Percentiles rank a stretch among this genome's conserved stretches.
These are phyloP conservation scores for Marchantia polymorpha DNA, from an alignment of 225 moss, liverwort and hornwort genomes.

Conservation along the genomic window DNA sequence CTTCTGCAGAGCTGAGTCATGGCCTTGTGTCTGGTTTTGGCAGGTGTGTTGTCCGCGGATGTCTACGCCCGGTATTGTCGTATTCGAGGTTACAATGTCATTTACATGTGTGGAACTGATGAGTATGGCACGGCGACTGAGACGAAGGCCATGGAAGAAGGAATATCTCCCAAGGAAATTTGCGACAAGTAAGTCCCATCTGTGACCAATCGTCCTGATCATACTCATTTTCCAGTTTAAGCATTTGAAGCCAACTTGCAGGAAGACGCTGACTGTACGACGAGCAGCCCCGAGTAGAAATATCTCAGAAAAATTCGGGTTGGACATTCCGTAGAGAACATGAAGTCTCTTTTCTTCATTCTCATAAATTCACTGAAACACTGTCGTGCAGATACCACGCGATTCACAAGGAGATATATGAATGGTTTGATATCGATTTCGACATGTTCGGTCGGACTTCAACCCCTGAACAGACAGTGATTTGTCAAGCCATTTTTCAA, in stretches of 20 bases:
- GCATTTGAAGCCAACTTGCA: background rate
- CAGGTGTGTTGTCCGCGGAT: conserved; percentile 93
- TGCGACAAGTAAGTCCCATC: conserved; percentile 70
- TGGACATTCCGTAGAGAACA: background rate
- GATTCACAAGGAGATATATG: conserved; percentile 89
- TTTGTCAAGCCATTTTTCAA: conserved; percentile 73
- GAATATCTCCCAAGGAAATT: conserved; percentile 62
- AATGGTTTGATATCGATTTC: conserved; percentile 97
- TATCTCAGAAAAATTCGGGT: background rate
- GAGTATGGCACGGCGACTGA: conserved; percentile 98
- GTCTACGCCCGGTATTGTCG: conserved; percentile 90
- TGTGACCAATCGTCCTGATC: background rate
- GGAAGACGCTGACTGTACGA: background rate
- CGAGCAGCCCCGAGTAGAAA: background rate
- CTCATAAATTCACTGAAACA: background rate
- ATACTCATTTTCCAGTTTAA: no score
- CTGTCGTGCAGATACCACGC: conserved; percentile 57
- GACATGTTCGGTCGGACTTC: conserved; percentile 92
- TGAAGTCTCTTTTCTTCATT: background rate
- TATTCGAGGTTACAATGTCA: conserved; percentile 74
- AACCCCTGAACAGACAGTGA: conserved; percentile 61
- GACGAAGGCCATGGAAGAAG: conserved; percentile 94
- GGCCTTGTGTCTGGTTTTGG: background rate
- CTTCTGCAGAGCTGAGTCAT: background rate
- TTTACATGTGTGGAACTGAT: conserved; percentile 92